Evolutionary conservation across 371 early-diverging fungal species (phyloP), one percentile per base, ranked within the genome.

Genomic region (Smittium mucronatum): DNA sequence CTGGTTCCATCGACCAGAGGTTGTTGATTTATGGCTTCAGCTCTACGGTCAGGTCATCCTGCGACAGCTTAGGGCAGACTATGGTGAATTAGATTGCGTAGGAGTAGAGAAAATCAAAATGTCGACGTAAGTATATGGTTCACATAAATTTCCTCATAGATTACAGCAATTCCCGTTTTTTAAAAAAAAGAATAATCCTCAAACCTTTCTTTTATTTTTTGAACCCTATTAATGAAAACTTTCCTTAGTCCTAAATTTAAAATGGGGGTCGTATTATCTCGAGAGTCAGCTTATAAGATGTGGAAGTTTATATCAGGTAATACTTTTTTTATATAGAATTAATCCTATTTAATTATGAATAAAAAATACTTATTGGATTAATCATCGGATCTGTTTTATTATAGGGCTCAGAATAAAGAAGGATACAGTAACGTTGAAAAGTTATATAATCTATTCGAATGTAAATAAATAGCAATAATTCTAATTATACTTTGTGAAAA

Each of bases 71-170:
- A 32, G 67, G 5, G 31, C 30, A 15, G 67, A 67, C 29, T 67
- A 67, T 47, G 67, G 57, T 2, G 67, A 57, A 15, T 1, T 36
- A n/a, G 36, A 33, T 2, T 67, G 67, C 29, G 67, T 67, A 34
- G 67, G 67, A 16, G 36, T 67, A n/a, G 67, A 67, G 15, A 67
- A 67, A 36, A 67, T 67, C 2, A 67, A 33, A 67, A 67, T 67
- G 11, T 26, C 28, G 5, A 64, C 64, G n/a, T n/a, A n/a, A n/a
- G n/a, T n/a, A 26, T 57, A 57, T 21, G 57, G 17, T 57, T 17
- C 57, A 17, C 26, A 57, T 57, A 21, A 21, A 21, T 57, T 21
- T 57, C 26, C 26, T 57, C 26, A 57, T 57, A n/a, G n/a, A n/a
- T n/a, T 57, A 57, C 26, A 57, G 57, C 57, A 57, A 21, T 21